phyloP scores from a whole-genome alignment of 1,284 basidiomycete genomes.

The Waitea zeae region DNA sequence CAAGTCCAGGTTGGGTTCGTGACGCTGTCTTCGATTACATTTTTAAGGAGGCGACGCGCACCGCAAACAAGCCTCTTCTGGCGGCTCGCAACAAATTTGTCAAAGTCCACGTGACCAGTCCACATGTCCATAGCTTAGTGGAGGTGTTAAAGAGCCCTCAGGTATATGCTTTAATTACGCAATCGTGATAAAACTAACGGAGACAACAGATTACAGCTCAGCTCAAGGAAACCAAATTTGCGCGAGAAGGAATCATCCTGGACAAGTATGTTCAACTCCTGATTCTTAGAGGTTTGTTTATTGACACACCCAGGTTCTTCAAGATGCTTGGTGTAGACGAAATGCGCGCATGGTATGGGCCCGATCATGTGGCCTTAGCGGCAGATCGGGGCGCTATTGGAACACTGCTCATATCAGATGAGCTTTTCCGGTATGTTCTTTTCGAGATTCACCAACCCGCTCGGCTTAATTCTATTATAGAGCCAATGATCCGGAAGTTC shows the following conservation, averaged over 20 bases:
- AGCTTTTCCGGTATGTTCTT: conserved; percentile 63
- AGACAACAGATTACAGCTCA: conserved; percentile 41
- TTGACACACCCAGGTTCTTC: conserved; percentile 64
- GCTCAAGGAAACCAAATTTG: conserved; percentile 95
- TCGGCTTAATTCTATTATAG: conserved; percentile 17
- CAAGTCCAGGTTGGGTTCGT: conserved; percentile 91
- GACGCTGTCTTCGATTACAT: conserved; percentile 84
- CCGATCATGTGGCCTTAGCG: conserved; percentile 83
- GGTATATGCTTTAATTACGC: conserved; percentile 24
- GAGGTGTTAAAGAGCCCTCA: conserved; percentile 92
- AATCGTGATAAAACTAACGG: conserved; percentile 1
- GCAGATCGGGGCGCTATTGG: conserved; percentile 90
- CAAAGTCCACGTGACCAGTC: conserved; percentile 82
- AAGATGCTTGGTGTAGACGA: conserved; percentile 94
- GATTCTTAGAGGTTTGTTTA: no score
- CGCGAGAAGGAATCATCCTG: conserved; percentile 79
- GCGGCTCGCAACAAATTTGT: conserved; percentile 71
- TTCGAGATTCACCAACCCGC: neutral
- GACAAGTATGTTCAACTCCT: conserved; percentile 47
- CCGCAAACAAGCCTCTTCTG: conserved; percentile 73
- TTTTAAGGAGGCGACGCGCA: conserved; percentile 62
- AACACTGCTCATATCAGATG: conserved; percentile 89
- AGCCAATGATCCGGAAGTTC: conserved; percentile 54
- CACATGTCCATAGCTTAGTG: conserved; percentile 91
- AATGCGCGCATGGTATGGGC: conserved; percentile 96